Evolutionary conservation across 148 eudicot genomes (phyloP).

Genomic region (Arbutus unedo): DNA sequence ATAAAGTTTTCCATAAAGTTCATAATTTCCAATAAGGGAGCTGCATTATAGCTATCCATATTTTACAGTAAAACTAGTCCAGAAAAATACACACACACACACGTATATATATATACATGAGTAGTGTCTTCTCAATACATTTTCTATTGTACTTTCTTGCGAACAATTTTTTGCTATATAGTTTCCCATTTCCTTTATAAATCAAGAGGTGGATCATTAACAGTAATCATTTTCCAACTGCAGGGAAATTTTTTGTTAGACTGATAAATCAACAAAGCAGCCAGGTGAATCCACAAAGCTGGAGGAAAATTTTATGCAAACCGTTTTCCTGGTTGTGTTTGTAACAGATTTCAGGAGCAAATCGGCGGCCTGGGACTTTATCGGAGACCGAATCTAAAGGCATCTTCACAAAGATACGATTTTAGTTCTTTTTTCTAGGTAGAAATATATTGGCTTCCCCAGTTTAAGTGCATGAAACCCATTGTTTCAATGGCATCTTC

Average conservation of each 20-base stretch:
- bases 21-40: too few species aligned
- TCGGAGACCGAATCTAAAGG: neutral
- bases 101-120: too few species aligned
- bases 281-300: constrained; percentile 35
- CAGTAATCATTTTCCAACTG: neutral
- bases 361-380: neutral
- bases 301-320: constrained; percentile 67
- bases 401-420: constrained; percentile 15
- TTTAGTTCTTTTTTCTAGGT: neutral
- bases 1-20: too few species aligned
- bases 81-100: too few species aligned
- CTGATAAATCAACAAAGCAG: constrained; percentile 43
- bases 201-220: neutral
- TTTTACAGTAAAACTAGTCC: too few species aligned
- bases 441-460: constrained; percentile 8
- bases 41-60: too few species aligned
- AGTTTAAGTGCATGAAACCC: constrained; percentile 15
- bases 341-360: constrained; percentile 27
- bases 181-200: neutral
- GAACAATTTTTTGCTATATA: neutral
- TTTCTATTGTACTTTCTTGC: neutral
- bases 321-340: constrained; percentile 65
- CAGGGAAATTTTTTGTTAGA: constrained; percentile 43
- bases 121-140: too few species aligned
- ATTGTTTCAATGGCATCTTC: neutral